Conservation (phyloP, 352 stramenopile genomes). For the Pythium biforme region DNA sequence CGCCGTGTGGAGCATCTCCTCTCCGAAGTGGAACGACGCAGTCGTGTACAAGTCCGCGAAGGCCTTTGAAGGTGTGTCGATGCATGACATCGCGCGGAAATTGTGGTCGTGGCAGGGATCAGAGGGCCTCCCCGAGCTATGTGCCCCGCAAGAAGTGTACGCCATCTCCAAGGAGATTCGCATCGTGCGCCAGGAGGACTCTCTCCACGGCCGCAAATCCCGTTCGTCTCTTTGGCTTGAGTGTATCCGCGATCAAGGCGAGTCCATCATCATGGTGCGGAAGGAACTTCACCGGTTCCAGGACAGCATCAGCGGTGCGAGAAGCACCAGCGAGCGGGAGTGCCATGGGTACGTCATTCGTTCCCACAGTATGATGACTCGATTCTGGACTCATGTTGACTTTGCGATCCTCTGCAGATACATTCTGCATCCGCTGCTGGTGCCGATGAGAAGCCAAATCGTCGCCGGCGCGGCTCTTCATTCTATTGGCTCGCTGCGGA, state of each 20-base stretch:
- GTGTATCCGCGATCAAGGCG: slow-evolving; percentile 8
- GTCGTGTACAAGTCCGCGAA: slow-evolving; percentile 25
- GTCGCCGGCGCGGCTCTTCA: slow-evolving; percentile 16
- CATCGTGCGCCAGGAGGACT: slow-evolving; percentile 21
- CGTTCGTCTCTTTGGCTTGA: slow-evolving; percentile 23
- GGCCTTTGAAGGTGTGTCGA: slow-evolving; percentile 17
- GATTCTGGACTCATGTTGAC: neutral
- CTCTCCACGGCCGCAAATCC: slow-evolving; percentile 14
- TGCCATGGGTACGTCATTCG: slow-evolving; percentile 27
- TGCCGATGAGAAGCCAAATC: slow-evolving; percentile 16
- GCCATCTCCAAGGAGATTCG: slow-evolving; percentile 11
- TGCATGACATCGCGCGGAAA: slow-evolving; percentile 3
- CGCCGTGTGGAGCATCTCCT: slow-evolving; percentile 15
- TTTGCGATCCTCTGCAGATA: slow-evolving; percentile 8
- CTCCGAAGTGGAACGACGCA: neutral
- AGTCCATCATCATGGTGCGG: slow-evolving; percentile 12
- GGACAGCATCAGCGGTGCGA: slow-evolving; percentile 2
- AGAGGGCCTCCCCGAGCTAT: slow-evolving; percentile 1
- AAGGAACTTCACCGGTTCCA: slow-evolving; percentile 27
- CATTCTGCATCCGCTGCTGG: slow-evolving; percentile 20
- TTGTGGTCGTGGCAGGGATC: slow-evolving; percentile 16
- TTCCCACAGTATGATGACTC: too few relatives aligned
- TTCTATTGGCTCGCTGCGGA: slow-evolving; percentile 13
- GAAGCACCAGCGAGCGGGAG: slow-evolving; percentile 10
- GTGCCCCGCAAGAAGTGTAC: slow-evolving; percentile 8